Evolutionary conservation across 1,139 yeast genomes (phyloP).

Genomic region (Taphrina pruni): DNA sequence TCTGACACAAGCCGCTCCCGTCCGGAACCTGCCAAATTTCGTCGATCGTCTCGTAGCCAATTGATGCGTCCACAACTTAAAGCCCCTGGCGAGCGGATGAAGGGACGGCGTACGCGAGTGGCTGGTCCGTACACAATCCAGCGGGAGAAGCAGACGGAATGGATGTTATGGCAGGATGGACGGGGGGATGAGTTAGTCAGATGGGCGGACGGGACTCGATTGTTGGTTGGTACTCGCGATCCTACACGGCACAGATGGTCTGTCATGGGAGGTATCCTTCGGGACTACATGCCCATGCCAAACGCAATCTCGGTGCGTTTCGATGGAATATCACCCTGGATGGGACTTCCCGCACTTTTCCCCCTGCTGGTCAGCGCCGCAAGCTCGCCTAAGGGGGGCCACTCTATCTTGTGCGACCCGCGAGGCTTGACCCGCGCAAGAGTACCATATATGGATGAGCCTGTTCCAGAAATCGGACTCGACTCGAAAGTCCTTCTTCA

Average conservation of each 20-base stretch:
- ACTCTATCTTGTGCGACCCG: neutral
- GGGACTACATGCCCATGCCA: neutral
- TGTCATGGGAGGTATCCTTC: too few species aligned
- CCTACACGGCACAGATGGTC: too few species aligned
- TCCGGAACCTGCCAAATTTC: neutral
- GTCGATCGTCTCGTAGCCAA: neutral
- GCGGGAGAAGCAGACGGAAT: neutral
- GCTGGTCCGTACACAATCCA: neutral
- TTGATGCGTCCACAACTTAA: neutral
- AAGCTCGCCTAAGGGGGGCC: neutral
- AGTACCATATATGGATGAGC: conserved; percentile 4
- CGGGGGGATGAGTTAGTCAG: too few species aligned
- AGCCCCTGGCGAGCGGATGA: neutral
- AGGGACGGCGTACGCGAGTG: neutral
- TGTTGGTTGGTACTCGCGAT: too few species aligned
- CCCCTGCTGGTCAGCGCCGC: neutral
- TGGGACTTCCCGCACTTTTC: conserved; percentile 6
- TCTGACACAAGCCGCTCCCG: neutral
- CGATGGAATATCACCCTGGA: neutral
- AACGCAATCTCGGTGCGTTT: neutral
- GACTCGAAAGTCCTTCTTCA: neutral
- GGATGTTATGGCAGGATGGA: neutral
- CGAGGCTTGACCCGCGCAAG: conserved; percentile 1
- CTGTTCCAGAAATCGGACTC: conserved; percentile 1
- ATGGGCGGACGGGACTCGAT: too few species aligned